A percentile compares a stretch with the other conserved stretches of the same genome.
Evolutionary conservation across 352 stramenopile species (phyloP).

Genomic region (Phytopythium ostracodes): DNA sequence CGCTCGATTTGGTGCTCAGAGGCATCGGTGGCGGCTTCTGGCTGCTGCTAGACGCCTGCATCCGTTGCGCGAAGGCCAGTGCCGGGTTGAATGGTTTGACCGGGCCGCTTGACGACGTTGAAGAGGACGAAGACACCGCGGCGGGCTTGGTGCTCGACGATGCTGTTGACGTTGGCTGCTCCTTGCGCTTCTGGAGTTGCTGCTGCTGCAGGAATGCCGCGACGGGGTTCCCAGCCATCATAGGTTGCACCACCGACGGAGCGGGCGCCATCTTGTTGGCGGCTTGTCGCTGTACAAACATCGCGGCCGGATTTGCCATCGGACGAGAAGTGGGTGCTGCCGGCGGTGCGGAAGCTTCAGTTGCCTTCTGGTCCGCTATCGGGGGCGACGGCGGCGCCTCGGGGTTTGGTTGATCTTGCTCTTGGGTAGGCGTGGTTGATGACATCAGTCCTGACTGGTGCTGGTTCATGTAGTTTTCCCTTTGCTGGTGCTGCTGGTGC

Average conservation of each 20-base stretch:
- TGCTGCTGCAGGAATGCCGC: constrained; percentile 56
- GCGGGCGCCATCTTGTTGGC: constrained; percentile 16
- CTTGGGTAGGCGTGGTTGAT: constrained; percentile 3
- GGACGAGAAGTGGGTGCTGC: constrained; percentile 8
- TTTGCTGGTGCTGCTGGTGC: constrained; percentile 12
- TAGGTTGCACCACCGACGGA: constrained; percentile 8
- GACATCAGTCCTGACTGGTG: neutral
- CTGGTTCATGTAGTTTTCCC: neutral
- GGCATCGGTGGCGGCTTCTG: constrained; percentile 33
- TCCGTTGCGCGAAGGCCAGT: constrained; percentile 51
- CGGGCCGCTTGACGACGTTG: neutral
- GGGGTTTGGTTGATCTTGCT: constrained; percentile 23
- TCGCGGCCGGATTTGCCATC: constrained; percentile 46
- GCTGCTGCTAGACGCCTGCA: constrained; percentile 19
- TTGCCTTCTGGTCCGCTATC: constrained; percentile 14
- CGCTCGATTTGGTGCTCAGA: constrained; percentile 30
- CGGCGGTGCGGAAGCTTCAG: constrained; percentile 8
- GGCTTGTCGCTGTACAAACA: constrained; percentile 49
- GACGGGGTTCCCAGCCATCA: constrained; percentile 31
- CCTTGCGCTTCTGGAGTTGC: constrained; percentile 26
- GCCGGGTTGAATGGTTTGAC: constrained; percentile 43
- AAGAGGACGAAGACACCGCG: neutral
- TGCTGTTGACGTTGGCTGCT: constrained; percentile 9
- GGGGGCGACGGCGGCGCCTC: constrained; percentile 21
- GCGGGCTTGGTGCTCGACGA: neutral